A percentile compares a stretch with the other conserved stretches of the same genome.
Evolutionary conservation across 805 yeast genomes (phyloP).

Genomic region (Kluyveromyces lactis): DNA sequence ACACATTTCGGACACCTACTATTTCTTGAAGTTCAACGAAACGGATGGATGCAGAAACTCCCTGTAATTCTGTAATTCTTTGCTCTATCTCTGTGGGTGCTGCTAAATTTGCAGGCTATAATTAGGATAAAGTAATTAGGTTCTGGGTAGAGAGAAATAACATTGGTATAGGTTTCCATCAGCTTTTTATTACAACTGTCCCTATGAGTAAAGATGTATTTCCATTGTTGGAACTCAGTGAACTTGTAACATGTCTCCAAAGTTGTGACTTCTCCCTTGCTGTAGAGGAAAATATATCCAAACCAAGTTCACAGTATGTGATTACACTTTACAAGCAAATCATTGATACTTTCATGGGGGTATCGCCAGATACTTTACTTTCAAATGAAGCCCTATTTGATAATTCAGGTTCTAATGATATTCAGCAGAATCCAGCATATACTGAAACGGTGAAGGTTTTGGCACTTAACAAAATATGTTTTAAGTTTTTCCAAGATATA

Average conservation of each 20-base stretch:
- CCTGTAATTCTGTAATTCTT: no score
- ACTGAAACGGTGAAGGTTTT: constrained; percentile 41
- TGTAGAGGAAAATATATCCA: constrained; percentile 47
- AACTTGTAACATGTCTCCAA: constrained; percentile 49
- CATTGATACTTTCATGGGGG: constrained; percentile 51
- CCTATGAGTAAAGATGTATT: constrained; percentile 39
- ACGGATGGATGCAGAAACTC: no score
- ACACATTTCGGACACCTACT: no score
- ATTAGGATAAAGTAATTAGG: no score
- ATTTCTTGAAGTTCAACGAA: no score
- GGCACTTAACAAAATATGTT: constrained; percentile 51
- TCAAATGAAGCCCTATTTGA: constrained; percentile 10
- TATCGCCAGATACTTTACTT: constrained; percentile 30
- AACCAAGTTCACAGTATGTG: constrained; percentile 51
- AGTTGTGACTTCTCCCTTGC: constrained; percentile 51
- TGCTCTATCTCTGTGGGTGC: no score
- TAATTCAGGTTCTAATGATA: constrained; percentile 6
- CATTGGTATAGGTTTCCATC: no score
- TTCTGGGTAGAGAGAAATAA: no score
- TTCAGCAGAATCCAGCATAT: constrained; percentile 9
- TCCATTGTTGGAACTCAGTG: constrained; percentile 53
- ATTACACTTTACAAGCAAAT: constrained; percentile 51
- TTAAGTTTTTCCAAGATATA: constrained; percentile 56
- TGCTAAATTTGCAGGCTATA: no score
- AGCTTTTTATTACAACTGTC: no score